Conservation (phyloP, 2,329 filamentous ascomycete genomes). For the Zymoseptoria ardabiliae region DNA sequence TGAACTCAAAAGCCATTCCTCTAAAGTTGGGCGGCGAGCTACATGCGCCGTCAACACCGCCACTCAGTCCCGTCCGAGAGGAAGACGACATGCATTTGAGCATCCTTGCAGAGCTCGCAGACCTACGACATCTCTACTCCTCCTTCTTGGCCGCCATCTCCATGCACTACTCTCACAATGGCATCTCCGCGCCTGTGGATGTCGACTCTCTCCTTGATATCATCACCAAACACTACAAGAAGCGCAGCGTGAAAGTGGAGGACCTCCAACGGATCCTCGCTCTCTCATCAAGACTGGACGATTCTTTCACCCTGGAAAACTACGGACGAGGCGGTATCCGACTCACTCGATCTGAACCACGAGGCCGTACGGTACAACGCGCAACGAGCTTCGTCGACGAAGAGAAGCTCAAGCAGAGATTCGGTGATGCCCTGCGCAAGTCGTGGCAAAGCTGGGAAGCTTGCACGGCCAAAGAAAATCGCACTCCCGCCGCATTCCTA, state of each 20-base stretch:
- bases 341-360: conserved; percentile 12
- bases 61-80: conserved; percentile 22
- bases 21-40: conserved; percentile 14
- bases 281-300: conserved; percentile 26
- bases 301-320: conserved; percentile 22
- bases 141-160: conserved; percentile 45
- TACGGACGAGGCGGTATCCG: conserved; percentile 25
- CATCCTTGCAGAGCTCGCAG: conserved; percentile 37
- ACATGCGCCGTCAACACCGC: conserved; percentile 27
- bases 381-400: conserved; percentile 25
- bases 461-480: conserved; percentile 31
- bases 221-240: conserved; percentile 39
- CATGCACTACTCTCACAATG: conserved; percentile 45
- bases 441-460: conserved; percentile 39
- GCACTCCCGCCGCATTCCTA: conserved; percentile 45
- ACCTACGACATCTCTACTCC: conserved; percentile 40
- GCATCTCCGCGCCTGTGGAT: conserved; percentile 38
- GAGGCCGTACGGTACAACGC: conserved; percentile 15
- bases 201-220: conserved; percentile 34
- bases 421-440: conserved; percentile 41
- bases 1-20: conserved; percentile 14
- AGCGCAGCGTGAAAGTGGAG: conserved; percentile 38
- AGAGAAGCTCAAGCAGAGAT: conserved; percentile 41
- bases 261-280: conserved; percentile 43
- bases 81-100: conserved; percentile 11